Evolutionary conservation across 2,329 filamentous ascomycete species (phyloP), one percentile per base, ranked within the genome.

Genomic region (Cercospora zeina): DNA sequence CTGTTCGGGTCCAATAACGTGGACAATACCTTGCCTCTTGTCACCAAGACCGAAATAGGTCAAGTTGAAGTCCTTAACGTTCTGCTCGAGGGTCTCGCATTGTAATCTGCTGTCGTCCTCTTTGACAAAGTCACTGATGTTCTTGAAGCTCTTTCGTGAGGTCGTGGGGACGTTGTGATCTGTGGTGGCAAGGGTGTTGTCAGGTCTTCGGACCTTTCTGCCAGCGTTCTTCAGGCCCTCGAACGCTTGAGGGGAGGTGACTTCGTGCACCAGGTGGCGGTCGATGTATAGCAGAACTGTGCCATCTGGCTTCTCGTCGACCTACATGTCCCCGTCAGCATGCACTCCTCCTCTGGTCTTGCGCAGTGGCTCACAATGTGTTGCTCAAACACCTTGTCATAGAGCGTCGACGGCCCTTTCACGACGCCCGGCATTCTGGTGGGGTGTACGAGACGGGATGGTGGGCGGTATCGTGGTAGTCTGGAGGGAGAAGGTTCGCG

Each of bases 181-280:
- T 65, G 93, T 96, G 49, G 95, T 99, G 62, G 91, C 93, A 64
- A 99, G 85, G 70, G 95, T 97, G 84, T 93, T 97, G 79, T 99
- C 95, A 63, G 93, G 93, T 80, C 95, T 85, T 78, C 95, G 88
- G 67, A 99, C 93, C 77, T 87, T 86, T 66, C 95, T 88, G 68
- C 87, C 87, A 54, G 95, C 93, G 77, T 96, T 96, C 76, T 89
- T 89, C 58, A 97, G 85, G 56, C 93, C 93, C 77, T 99, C 95
- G 73, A 97, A 99, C 53, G 95, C 95, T 91, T 97, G 95, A 67
- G 95, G 95, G 72, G 93, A 97, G 71, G 95, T 99, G 76, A 99
- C 95, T 83, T 99, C 95, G 77, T 99, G 95, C 65, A 97, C 93
- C 66, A 99, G 84, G 83, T 99, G 95, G 77, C 95, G 86, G 80